Percentiles rank a stretch among this genome's conserved stretches.
Evolutionary conservation across 768 basidiomycete genomes (phyloP).

Genomic region (Lentinula lateritia): DNA sequence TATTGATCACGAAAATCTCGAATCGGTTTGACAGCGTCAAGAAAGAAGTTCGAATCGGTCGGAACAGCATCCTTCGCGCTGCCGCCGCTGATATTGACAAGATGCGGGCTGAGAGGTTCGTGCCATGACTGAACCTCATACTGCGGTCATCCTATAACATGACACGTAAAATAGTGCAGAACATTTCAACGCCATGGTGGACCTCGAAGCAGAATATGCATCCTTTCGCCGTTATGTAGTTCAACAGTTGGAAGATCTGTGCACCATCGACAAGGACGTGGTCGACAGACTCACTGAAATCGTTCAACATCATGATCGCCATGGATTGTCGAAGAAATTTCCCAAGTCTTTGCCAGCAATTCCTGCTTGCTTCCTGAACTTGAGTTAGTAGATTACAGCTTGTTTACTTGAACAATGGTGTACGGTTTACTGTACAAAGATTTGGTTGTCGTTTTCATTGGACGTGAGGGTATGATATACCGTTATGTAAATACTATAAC

Average conservation of each 20-base stretch:
- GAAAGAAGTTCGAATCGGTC: slow-evolving; percentile 37
- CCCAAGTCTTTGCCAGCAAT: slow-evolving; percentile 34
- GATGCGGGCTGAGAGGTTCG: slow-evolving; percentile 42
- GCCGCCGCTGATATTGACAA: slow-evolving; percentile 36
- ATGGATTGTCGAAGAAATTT: slow-evolving; percentile 43
- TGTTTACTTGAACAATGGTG: no score
- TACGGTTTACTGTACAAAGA: no score
- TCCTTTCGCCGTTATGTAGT: slow-evolving; percentile 31
- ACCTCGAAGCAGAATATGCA: slow-evolving; percentile 51
- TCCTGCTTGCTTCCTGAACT: background rate
- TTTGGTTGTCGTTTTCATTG: no score
- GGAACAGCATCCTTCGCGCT: slow-evolving; percentile 40
- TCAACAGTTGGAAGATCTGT: slow-evolving; percentile 35
- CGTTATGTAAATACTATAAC: no score
- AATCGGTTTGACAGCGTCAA: slow-evolving; percentile 42
- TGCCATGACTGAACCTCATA: background rate
- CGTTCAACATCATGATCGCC: slow-evolving; percentile 44
- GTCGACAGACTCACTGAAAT: slow-evolving; percentile 27
- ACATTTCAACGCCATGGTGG: slow-evolving; percentile 50
- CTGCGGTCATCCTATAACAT: background rate
- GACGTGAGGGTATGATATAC: no score
- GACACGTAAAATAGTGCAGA: background rate
- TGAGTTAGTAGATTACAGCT: background rate
- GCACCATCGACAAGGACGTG: slow-evolving; percentile 31
- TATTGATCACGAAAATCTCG: slow-evolving; percentile 39